Evolutionary conservation across 306 rosid genomes (phyloP).

Genomic region (Quercus engelmannii): DNA sequence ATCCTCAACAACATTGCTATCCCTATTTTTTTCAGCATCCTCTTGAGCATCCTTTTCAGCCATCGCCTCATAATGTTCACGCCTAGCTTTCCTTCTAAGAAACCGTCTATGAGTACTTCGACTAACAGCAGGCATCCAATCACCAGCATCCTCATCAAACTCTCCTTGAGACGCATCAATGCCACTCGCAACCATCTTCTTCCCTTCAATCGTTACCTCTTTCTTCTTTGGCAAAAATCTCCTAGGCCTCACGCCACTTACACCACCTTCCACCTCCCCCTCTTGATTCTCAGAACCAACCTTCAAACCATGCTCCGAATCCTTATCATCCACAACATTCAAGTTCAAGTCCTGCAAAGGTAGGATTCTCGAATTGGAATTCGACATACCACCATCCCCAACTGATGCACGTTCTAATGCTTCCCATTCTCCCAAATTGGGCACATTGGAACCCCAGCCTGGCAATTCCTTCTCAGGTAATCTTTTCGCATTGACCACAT

Average conservation of each 20-base stretch:
- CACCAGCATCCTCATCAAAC: conserved; percentile 53
- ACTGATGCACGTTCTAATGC: conserved; percentile 50
- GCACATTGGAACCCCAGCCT: conserved; percentile 92
- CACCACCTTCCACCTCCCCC: background rate
- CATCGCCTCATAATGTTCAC: conserved; percentile 40
- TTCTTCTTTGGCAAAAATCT: conserved; percentile 53
- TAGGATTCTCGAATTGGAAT: conserved; percentile 59
- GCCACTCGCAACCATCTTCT: conserved; percentile 65
- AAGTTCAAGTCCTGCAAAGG: conserved; percentile 77
- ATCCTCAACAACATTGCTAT: conserved; percentile 30
- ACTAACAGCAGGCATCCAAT: conserved; percentile 92
- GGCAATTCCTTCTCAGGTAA: conserved; percentile 83
- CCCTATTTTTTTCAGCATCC: conserved; percentile 33
- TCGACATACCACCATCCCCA: conserved; percentile 27
- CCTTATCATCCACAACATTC: conserved; percentile 47
- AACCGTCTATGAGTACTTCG: conserved; percentile 85
- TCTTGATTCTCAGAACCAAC: conserved; percentile 38
- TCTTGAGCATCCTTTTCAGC: conserved; percentile 45
- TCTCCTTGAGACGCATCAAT: conserved; percentile 82
- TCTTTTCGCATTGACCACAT: conserved; percentile 56
- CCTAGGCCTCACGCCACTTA: conserved; percentile 34
- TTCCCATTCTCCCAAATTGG: conserved; percentile 88
- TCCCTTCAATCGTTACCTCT: conserved; percentile 72
- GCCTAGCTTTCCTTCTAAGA: conserved; percentile 79
- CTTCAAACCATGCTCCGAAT: conserved; percentile 35